Evolutionary conservation across 352 stramenopile genomes (phyloP), one percentile per base, ranked within the genome.

Genomic region (Phytopythium cucurbitacearum): DNA sequence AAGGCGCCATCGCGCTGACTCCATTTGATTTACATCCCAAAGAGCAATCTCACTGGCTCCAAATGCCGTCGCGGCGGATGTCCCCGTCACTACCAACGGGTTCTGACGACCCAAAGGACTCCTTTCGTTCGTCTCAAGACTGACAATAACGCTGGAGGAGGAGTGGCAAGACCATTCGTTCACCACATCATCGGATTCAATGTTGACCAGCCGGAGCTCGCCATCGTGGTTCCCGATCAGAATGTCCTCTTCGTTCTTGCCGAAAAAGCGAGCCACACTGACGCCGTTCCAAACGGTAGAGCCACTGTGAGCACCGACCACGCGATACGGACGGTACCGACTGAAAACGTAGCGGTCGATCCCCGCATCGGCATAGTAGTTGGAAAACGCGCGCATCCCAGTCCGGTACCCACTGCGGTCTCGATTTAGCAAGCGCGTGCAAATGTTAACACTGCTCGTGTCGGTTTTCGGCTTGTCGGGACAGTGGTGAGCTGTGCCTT

Each of bases 301-400:
- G 7, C 59, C 62, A 10, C 59, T 55, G 38, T 91, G 70, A 16
- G 69, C 70, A 10, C 79, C 79, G 11, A 91, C 54, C 3, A 83
- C 66, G 6, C 76, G 80, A 56, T 83, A 85, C 7, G 80, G 77
- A 5, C 81, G 73, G 36, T 94, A 91, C 0, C 81, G 77, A 62
- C 80, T 90, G 40, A 79, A 94, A 1, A 90, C 69, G 49, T 87
- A 94, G 8, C 84, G 73, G 58, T 86, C 87, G 40, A 92, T 73
- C 7, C 80, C 76, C 46, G 79, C 67, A 66, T 92, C 81, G 11
- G 64, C 56, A 47, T 87, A 83, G 10, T 78, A 65, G 28, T 60
- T 80, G 6, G 69, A 69, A 34, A 89, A 82, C 12, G 72, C 64
- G 16, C 62, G 68, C 6, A 59, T 38, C 0, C 73, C 76, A 39